Conservation (phyloP, 495 filamentous ascomycete species). For the Aspergillus coremiiformis region DNA sequence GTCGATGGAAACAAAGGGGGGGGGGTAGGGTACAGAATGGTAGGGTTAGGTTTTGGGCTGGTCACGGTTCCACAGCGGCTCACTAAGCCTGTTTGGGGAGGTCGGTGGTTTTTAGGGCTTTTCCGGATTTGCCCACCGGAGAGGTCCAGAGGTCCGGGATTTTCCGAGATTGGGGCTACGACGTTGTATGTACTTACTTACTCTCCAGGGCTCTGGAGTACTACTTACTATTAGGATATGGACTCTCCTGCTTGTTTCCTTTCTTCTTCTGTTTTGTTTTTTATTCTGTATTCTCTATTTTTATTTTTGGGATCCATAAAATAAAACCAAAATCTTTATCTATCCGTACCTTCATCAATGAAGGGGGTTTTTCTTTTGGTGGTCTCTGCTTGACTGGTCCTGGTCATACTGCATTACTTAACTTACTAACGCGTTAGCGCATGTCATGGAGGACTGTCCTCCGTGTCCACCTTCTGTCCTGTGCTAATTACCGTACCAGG, state of each 20-base stretch:
- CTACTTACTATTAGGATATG: not conserved
- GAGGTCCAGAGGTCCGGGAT: constrained; percentile 12
- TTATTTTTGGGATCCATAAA: too few species aligned
- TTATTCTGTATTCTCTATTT: too few species aligned
- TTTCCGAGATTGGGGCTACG: constrained; percentile 2
- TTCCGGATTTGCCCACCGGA: constrained; percentile 20
- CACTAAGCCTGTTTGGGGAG: not conserved
- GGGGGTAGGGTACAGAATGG: not conserved
- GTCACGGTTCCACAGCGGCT: not conserved
- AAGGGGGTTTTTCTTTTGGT: too few species aligned
- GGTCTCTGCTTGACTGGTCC: too few species aligned
- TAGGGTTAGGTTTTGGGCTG: not conserved
- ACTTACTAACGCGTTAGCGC: not conserved
- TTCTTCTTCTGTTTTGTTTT: too few species aligned
- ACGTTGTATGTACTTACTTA: not conserved
- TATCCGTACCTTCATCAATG: too few species aligned
- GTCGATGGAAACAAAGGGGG: too few species aligned
- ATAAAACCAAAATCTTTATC: too few species aligned
- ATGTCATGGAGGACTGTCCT: constrained; percentile 22
- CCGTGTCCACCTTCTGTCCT: constrained; percentile 9
- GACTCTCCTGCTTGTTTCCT: too few species aligned
- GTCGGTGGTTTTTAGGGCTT: constrained; percentile 11
- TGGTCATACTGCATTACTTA: not conserved
- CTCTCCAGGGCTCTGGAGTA: too few species aligned
- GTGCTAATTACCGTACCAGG: not conserved